These are phyloP conservation scores for Gastrodia elata DNA, from an alignment of 106 monocot species.

Conservation along the genomic window DNA sequence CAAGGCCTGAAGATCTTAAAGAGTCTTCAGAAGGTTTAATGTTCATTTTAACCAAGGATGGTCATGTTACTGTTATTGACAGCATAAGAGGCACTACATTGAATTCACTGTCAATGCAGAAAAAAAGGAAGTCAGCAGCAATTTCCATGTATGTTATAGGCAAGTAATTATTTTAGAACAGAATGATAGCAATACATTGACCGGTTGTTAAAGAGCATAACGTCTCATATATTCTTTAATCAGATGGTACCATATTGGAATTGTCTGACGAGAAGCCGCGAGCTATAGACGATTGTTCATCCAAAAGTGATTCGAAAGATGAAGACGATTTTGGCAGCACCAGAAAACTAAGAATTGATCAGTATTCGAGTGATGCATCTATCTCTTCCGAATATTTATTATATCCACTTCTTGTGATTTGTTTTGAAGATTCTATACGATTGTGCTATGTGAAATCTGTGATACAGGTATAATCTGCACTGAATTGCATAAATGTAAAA, in stretches of 20 bases:
- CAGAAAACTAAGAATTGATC: slow-evolving; percentile 18
- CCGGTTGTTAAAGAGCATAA: not conserved
- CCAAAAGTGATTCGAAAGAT: slow-evolving; percentile 15
- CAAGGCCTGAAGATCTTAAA: slow-evolving; percentile 16
- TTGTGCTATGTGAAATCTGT: slow-evolving; percentile 59
- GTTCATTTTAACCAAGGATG: slow-evolving; percentile 62
- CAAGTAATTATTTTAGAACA: slow-evolving; percentile 40
- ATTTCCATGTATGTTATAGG: slow-evolving; percentile 93
- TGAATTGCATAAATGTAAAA: not conserved
- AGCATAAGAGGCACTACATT: slow-evolving; percentile 44
- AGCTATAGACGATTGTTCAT: slow-evolving; percentile 16
- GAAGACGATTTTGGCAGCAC: slow-evolving; percentile 16
- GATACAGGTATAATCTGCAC: slow-evolving; percentile 31
- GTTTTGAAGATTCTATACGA: slow-evolving; percentile 51
- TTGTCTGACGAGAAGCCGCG: slow-evolving; percentile 13
- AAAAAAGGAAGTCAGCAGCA: slow-evolving; percentile 46
- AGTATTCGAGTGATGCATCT: slow-evolving; percentile 13
- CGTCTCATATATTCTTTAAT: slow-evolving; percentile 1
- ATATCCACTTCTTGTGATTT: slow-evolving; percentile 59
- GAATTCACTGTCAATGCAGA: slow-evolving; percentile 24
- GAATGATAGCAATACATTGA: not conserved
- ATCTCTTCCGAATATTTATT: slow-evolving; percentile 13
- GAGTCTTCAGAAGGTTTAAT: slow-evolving; percentile 24
- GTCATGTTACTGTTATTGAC: slow-evolving; percentile 40
- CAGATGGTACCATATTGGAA: slow-evolving; percentile 25